Percentiles rank a stretch among this genome's conserved stretches.
phyloP scores from a whole-genome alignment of 2,329 filamentous ascomycete species.

The Thyridium curvatum region DNA sequence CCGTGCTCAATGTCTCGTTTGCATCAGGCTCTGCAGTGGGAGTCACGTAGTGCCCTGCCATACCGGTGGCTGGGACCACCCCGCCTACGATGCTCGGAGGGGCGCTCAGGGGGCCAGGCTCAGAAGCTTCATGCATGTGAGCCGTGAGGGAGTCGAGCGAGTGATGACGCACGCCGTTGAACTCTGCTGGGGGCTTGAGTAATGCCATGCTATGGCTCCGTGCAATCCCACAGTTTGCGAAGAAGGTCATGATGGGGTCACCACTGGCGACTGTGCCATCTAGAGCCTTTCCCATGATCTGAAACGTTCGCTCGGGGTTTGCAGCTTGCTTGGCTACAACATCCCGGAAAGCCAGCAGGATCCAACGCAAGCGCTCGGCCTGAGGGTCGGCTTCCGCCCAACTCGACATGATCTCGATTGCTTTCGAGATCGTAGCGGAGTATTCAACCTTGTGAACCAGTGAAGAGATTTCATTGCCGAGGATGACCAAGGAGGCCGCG shows the following conservation, averaged over 20 bases:
- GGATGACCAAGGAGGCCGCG: conserved; percentile 44
- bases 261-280: background rate
- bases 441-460: conserved; percentile 39
- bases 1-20: conserved; percentile 17
- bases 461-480: conserved; percentile 50
- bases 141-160: no score
- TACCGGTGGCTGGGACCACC: no score
- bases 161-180: no score
- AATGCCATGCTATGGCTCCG: no score
- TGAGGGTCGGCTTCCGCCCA: conserved; percentile 42
- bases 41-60: no score
- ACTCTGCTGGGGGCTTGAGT: no score
- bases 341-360: conserved; percentile 40
- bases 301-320: conserved; percentile 11
- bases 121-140: no score
- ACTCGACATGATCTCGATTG: conserved; percentile 41
- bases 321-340: conserved; percentile 23
- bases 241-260: conserved; percentile 18
- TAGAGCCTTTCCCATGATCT: background rate
- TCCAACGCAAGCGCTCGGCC: conserved; percentile 41
- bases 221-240: background rate
- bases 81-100: no score
- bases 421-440: conserved; percentile 28
- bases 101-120: no score
- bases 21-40: no score